Evolutionary conservation across 2,329 filamentous ascomycete genomes (phyloP), one percentile per base, ranked within the genome.

Genomic region (Fusarium sp.): DNA sequence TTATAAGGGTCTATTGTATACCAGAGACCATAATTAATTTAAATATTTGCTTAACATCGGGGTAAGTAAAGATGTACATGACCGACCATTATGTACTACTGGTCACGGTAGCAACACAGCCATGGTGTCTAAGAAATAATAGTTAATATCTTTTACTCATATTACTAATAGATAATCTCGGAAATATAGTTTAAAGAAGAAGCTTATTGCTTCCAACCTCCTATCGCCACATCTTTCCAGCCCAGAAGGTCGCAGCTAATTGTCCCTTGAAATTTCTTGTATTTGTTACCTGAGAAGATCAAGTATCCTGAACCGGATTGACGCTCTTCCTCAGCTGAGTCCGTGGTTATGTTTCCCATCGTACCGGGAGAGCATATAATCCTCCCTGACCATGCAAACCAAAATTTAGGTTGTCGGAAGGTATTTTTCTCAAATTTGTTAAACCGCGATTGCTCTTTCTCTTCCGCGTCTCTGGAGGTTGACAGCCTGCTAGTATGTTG

Each of bases 391-490:
- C 55, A 65, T 5, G 12, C 47, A 26, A 65, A 50, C 62, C 62
- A 65, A 21, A 65, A 65, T 11, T 65, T 65, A 28, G 55, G 62
- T 36, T 65, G 55, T 14, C 62, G 34, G 14, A 65, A 65, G 1
- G 55, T 65, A 6, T 65, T 61, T 23, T 65, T 65, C 26, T 65
- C 60, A 3, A 65, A 65, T 3, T 39, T 58, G 6, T n/a, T 17
- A 10, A 50, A 65, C 2, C 60, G 43, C 2, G n/a, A 10, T 17
- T 14, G 30, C 26, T 52, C 23, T 3, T 15, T 40, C 3, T 11
- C 24, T 12, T 61, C 50, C 9, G 10, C 15, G 14, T 34, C 7
- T 5, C 17, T 1, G 2, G 2, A 7, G 6, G 24, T 14, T 20
- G 30, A 11, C 10, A 4, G 5, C 4, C 8, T 3, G 2, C 34